Evolutionary conservation across 495 filamentous ascomycete species (phyloP).

Genomic region (Hypoxylon fragiforme): DNA sequence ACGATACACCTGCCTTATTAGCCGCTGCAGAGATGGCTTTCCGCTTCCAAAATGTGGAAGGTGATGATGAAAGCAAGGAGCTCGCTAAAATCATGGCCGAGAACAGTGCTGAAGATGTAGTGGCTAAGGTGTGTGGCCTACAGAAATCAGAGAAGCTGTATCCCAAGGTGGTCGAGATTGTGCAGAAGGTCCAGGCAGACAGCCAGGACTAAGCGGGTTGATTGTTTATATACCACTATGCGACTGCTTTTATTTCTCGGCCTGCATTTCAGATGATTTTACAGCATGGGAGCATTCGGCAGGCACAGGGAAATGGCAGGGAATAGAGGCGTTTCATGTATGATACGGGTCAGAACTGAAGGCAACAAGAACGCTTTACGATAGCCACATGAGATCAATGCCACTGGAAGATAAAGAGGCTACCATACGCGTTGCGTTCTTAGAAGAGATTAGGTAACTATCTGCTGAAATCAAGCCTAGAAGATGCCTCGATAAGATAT

Average conservation of each 20-base stretch:
- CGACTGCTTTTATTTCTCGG: constrained; percentile 9
- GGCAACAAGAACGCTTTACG: constrained; percentile 23
- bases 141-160: constrained; percentile 73
- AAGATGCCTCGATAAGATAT: constrained; percentile 8
- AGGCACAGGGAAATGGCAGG: constrained; percentile 21
- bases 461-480: neutral
- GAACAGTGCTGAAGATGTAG: constrained; percentile 67
- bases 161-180: constrained; percentile 67
- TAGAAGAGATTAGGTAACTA: neutral
- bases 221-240: neutral
- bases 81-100: constrained; percentile 80
- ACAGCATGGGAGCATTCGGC: constrained; percentile 33
- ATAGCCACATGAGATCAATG: constrained; percentile 10
- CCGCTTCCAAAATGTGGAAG: constrained; percentile 88
- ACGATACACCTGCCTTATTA: constrained; percentile 69
- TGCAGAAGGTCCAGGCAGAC: constrained; percentile 75
- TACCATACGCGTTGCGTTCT: constrained; percentile 25
- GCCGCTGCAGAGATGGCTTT: constrained; percentile 83
- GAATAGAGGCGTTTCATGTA: constrained; percentile 27
- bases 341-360: constrained; percentile 24
- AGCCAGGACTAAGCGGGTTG: constrained; percentile 37
- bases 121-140: constrained; percentile 73
- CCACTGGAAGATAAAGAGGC: neutral
- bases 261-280: constrained; percentile 35
- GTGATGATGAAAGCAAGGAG: constrained; percentile 81